Base-by-base conservation (phyloP, 345 rosid species). In the Xanthoceras sorbifolium region DNA sequence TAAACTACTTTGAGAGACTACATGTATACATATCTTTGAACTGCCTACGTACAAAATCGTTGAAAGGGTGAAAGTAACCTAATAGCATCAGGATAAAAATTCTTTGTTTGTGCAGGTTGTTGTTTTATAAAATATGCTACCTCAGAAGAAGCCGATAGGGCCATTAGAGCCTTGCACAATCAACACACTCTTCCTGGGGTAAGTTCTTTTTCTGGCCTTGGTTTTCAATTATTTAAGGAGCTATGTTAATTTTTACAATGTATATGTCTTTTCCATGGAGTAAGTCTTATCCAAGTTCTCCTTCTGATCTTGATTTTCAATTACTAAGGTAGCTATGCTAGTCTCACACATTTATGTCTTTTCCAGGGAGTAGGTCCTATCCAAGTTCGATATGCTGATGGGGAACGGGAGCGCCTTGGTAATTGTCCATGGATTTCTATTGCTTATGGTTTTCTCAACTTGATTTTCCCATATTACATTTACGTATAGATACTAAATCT, bases 301-400 rank as follows among this genome's bases (percentile, higher is more conserved):
- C 67, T 61, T 55, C 60, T 68, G 72, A 57, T 54, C 64, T 78
- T 65, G 64, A 54, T 34, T 78, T 18, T 10, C 55, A 64, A 9
- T 40, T 55, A 3, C 71, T 31, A 15, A 54, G 75, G 40, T 26
- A 40, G 40, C 28, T 23, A 59, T 34, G 36, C 48, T 79, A 23
- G 64, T 76, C 75, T 75, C 48, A 36, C 66, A 60, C 25, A 61
- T 26, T 23, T 64, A 46, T 85, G 64, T 77, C 60, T 78, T 85
- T 87, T 67, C 69, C 90, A 96, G 99, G 99, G 97, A 80, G 75
- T 80, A 75, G 97, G 94, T 75, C 99, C 97, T 74, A 92, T 96
- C 73, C 99, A 93, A 89, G 99, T 96, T 82, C 89, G 98, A 80
- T 96, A 92, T 80, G 99, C 99, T 80, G 99, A 96, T 79, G 99